Conservation (phyloP, 108 stramenopile species). For the Skeletonema potamos region DNA sequence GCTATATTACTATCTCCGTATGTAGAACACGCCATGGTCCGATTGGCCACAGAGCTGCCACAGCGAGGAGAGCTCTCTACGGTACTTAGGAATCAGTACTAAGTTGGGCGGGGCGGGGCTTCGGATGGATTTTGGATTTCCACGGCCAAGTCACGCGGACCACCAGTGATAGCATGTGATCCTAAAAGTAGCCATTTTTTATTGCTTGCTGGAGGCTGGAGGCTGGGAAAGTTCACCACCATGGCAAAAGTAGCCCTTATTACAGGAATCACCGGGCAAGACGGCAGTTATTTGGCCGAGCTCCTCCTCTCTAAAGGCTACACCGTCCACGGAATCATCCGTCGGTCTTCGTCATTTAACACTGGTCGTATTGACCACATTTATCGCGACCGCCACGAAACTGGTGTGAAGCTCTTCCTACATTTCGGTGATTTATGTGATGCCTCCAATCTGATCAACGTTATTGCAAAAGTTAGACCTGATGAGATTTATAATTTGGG, state of each 20-base stretch:
- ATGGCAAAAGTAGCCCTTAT: constrained; percentile 44
- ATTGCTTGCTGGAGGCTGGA: too few species aligned
- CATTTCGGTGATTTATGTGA: constrained; percentile 80
- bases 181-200: too few species aligned
- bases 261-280: constrained; percentile 78
- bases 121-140: too few species aligned
- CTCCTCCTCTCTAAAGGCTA: constrained; percentile 62
- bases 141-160: too few species aligned
- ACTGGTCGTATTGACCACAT: constrained; percentile 74
- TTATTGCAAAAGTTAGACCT: constrained; percentile 32
- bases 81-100: background rate
- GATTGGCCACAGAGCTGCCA: too few species aligned
- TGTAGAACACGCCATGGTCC: too few species aligned
- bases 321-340: constrained; percentile 64
- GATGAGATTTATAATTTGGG: constrained; percentile 77
- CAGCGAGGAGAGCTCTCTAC: too few species aligned
- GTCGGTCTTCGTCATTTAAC: constrained; percentile 73
- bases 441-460: constrained; percentile 60
- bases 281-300: constrained; percentile 67
- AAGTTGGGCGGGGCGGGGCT: background rate
- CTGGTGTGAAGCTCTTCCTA: constrained; percentile 56
- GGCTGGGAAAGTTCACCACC: too few species aligned
- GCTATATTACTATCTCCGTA: too few species aligned
- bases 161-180: too few species aligned
- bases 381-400: constrained; percentile 61